Evolutionary conservation across 2,329 filamentous ascomycete genomes (phyloP).

Genomic region (Emergomyces pasteurianus): DNA sequence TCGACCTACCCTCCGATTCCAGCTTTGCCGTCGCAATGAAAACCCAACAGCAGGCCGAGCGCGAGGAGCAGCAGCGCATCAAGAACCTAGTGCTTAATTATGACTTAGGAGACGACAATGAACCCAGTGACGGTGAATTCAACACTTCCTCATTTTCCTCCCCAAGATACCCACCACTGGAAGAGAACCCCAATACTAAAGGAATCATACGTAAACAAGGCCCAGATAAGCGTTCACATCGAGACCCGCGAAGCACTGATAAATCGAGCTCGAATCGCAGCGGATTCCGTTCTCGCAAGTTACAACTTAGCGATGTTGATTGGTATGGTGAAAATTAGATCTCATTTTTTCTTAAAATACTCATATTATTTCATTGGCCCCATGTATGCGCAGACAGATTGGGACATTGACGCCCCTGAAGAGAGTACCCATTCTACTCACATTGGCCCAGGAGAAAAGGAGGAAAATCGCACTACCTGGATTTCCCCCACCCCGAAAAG

Average conservation of each 20-base stretch:
- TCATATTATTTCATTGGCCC: not conserved
- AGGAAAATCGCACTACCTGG: not conserved
- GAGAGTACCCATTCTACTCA: not conserved
- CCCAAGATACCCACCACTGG: constrained; percentile 12
- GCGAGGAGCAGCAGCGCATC: constrained; percentile 94
- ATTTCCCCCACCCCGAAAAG: not conserved
- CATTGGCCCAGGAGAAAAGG: not conserved
- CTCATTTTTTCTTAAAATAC: not conserved
- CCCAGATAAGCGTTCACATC: constrained; percentile 30
- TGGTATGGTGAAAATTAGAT: constrained; percentile 50
- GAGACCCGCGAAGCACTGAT: constrained; percentile 35
- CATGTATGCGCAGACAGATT: not conserved
- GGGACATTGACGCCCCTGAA: not conserved
- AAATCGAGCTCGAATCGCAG: constrained; percentile 53
- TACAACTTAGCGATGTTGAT: constrained; percentile 94
- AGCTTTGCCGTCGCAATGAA: constrained; percentile 95
- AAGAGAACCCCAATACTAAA: constrained; percentile 23
- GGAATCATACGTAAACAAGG: constrained; percentile 17
- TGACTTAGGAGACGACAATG: constrained; percentile 71
- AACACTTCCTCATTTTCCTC: constrained; percentile 20
- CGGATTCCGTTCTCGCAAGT: constrained; percentile 72
- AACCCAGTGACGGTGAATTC: constrained; percentile 64
- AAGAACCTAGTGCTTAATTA: constrained; percentile 96
- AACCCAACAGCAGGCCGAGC: constrained; percentile 85
- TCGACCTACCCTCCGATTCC: constrained; percentile 76